Base-by-base conservation (phyloP, 2,329 filamentous ascomycete genomes). In the Corniculantispora saksenae region DNA sequence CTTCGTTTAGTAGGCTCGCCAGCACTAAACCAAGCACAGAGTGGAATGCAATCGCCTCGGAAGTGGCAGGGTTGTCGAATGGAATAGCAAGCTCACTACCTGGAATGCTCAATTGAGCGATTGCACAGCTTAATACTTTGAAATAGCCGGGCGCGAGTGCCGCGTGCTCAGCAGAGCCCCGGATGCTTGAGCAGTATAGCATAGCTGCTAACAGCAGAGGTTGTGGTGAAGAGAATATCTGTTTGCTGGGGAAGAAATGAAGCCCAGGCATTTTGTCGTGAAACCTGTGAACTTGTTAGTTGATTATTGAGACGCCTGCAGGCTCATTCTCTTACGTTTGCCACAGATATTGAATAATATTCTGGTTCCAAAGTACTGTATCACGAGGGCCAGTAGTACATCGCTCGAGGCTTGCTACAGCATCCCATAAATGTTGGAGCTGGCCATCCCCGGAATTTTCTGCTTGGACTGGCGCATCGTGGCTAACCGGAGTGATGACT, bases 171-270 rank as follows among this genome's bases (percentile, higher is more conserved):
- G 73, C 67, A 1, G 73, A 53, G 0, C 76, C 76, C 50, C 70
- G 73, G 21, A 70, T 77, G 67, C 72, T 79, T 40, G 70, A 81
- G 71, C 72, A 80, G 69, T 81, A 81, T 0, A 82, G 73, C 62
- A 82, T 81, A 0, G 80, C 76, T 3, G 79, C 79, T 7, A 82
- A 70, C 12, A 82, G 72, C 1, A 82, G 71, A 1, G 80, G 80
- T 17, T 74, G 76, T 0, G 80, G 80, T 0, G 75, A 74, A 0
- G 79, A 81, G 35, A 81, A 81, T 0, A 72, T 78, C 67, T 79
- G 77, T 38, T 78, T 80, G 23, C 73, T 75, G 0, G 80, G 79
- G 13, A 82, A 73, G 58, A 82, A 82, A 66, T 82, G 80, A 3
- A 82, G 68, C 1, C 78, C 78, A 0, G 78, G 79, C 75, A 81